Conservation (phyloP, 1,139 yeast genomes). For the Lodderomyces metapsilosis region DNA sequence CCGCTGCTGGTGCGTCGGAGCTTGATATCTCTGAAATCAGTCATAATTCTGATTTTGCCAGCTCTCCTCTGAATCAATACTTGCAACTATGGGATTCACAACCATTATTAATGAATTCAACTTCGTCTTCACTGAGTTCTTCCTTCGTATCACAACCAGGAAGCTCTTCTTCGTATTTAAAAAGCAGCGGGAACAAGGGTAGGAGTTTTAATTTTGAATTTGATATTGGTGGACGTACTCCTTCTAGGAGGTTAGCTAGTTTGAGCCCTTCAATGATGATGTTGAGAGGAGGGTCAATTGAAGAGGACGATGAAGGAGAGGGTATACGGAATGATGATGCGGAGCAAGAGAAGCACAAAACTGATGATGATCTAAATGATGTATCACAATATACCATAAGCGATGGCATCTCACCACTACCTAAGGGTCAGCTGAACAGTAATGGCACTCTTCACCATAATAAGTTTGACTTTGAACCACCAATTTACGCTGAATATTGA, state of each 20-base stretch:
- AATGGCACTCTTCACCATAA: not conserved
- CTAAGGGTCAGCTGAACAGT: too few species aligned
- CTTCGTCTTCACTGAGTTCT: not conserved
- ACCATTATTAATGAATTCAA: not conserved
- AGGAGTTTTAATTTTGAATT: slow-evolving; percentile 1
- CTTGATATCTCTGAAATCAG: not conserved
- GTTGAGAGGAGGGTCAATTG: not conserved
- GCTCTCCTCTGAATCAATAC: not conserved
- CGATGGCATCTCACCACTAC: not conserved
- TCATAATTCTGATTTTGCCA: not conserved
- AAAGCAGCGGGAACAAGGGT: too few species aligned
- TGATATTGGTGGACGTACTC: slow-evolving; percentile 2
- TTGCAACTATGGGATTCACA: not conserved
- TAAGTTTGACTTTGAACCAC: not conserved
- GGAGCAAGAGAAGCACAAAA: not conserved
- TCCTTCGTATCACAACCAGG: not conserved
- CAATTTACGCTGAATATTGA: slow-evolving; percentile 1
- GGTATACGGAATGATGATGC: not conserved
- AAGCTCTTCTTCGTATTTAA: not conserved
- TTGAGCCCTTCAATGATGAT: not conserved
- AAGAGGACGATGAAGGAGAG: not conserved
- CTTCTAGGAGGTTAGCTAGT: slow-evolving; percentile 1
- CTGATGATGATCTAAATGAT: not conserved
- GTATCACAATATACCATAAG: not conserved
- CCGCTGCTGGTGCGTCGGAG: too few species aligned